Evolutionary conservation across 2,329 filamentous ascomycete genomes (phyloP), one percentile per base, ranked within the genome.

Genomic region (Aspergillus chevalieri): DNA sequence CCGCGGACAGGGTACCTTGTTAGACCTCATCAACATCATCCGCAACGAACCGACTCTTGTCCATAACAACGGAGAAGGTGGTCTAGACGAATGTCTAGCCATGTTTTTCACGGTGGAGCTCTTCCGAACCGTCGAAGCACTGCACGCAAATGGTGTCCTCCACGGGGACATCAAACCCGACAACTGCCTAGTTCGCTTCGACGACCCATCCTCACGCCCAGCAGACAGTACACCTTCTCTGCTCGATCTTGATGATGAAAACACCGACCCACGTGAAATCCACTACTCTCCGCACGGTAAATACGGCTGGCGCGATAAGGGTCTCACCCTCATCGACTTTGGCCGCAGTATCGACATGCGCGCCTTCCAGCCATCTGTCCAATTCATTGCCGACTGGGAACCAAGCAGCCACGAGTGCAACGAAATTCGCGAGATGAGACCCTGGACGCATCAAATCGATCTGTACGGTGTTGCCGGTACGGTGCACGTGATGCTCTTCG

Each of bases 381-480:
- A 85, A 57, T 98, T 98, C 75, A 83, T 97, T 52, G 93, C 92
- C 0, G 93, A 98, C 72, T 98, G 93, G 93, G 87, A 93, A 69
- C 90, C 89, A 0, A 82, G 81, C 14, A 80, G 86, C 21, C 85
- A 89, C 47, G 93, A 98, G 70, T 98, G 93, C 69, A 86, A 88
- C 15, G 93, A 98, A 76, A 95, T 97, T 81, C 86, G 91, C 43
- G 92, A 98, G 72, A 81, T 89, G 49, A 81, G 92, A 1, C 90
- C 91, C 0, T 98, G 93, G 93, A 97, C 92, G 1, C 96, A 90
- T 75, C 93, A 98, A 68, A 89, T 96, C 57, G 93, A 98, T 73
- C 94, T 97, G 62, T 89, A 95, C 68, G 93, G 93, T 10, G 78
- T 96, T 0, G 93, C 93, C 0, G 90, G 89, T 4, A 87, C 89